phyloP scores from a whole-genome alignment of 768 basidiomycete genomes.

The Harrya chromipes region DNA sequence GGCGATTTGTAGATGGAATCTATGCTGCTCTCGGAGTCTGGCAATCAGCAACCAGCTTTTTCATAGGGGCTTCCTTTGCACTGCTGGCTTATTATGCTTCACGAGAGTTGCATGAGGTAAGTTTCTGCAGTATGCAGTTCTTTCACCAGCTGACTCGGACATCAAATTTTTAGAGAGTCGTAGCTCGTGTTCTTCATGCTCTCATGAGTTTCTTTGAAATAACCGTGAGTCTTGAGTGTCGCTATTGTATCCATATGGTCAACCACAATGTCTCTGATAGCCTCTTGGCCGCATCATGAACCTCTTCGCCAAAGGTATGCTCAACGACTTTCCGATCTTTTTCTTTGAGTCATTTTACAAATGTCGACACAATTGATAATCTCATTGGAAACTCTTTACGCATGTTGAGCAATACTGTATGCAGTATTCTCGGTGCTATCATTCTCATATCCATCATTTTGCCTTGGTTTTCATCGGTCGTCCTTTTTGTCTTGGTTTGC shows the following conservation, averaged over 20 bases:
- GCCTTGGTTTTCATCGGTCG: conserved; percentile 83
- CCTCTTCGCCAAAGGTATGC: conserved; percentile 74
- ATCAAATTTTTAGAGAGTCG: conserved; percentile 44
- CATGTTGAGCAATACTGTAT: conserved; percentile 63
- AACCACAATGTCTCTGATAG: conserved; percentile 27
- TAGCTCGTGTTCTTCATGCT: conserved; percentile 71
- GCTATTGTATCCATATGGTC: too few species aligned
- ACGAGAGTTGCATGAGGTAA: conserved; percentile 56
- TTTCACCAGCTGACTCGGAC: background rate
- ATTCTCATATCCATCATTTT: conserved; percentile 74
- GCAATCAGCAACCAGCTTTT: conserved; percentile 66
- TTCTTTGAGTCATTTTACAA: conserved; percentile 22
- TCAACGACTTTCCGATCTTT: background rate
- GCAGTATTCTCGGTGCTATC: conserved; percentile 68
- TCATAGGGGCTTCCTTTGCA: conserved; percentile 64
- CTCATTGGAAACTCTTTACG: conserved; percentile 71
- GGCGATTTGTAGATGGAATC: conserved; percentile 63
- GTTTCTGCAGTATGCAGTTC: conserved; percentile 10
- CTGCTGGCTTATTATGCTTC: conserved; percentile 78
- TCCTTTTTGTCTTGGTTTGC: conserved; percentile 51
- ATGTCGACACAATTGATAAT: conserved; percentile 82
- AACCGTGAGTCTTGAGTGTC: conserved; percentile 43
- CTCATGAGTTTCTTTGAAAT: conserved; percentile 93
- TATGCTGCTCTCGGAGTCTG: conserved; percentile 72
- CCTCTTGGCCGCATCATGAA: conserved; percentile 89